Evolutionary conservation across 129 eudicot genomes (phyloP), one percentile per base, ranked within the genome.

Genomic region (Artemisia tridentata): DNA sequence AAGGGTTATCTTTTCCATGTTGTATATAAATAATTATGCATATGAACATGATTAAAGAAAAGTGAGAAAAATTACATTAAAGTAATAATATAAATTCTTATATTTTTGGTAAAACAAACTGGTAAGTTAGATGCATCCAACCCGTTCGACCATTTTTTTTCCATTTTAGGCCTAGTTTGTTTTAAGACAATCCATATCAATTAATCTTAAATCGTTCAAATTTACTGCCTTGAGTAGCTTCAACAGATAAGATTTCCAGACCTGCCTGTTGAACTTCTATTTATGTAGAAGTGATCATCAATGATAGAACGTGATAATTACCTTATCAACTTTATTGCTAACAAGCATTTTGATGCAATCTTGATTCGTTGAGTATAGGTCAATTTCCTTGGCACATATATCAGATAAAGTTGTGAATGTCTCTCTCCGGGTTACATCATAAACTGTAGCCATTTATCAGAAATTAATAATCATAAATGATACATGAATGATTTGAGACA

Each of bases 271-370:
- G 11, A 19, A 71, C 67, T 56, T 20, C 9, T 17, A 11, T 57
- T 56, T 46, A 70, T 38, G 23, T 56, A 14, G 47, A 53, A 34
- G 56, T 69, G 63, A 64, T 38, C 15, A 47, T 51, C 45, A 19
- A 69, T 20, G 29, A 31, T 45, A 23, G 15, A 47, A 72, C 5
- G 18, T 16, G 14, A 19, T 19, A 43, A 50, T 45, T 80, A 91
- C 97, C 97, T 91, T 91, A 64, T 91, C 97, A 80, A 91, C 97
- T 91, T 91, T 91, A 83, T 91, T 91, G 61, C 97, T 96, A 51
- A 91, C 97, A 75, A 91, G 92, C 97, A 91, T 86, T 90, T 91
- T 91, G 82, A 91, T 88, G 84, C 97, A 91, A 59, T 91, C 98
- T 81, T 88, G 95, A 78, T 91, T 91, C 15, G 97, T 91, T 53